Conservation (phyloP, 805 yeast genomes). For the Pichia heedii region DNA sequence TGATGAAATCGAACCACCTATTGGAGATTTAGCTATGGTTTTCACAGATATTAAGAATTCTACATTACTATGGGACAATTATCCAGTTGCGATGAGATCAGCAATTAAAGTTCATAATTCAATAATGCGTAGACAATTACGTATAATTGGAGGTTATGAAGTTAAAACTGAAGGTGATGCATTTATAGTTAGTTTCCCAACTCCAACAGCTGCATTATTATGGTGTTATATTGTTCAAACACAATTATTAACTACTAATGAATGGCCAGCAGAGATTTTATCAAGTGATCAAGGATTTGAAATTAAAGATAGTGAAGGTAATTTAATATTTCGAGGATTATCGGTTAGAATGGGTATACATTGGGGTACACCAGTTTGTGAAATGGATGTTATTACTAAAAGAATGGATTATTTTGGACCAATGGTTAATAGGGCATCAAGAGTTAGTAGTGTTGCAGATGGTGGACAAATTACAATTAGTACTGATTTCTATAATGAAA, state of each 20-base stretch:
- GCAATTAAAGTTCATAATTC: constrained; percentile 93
- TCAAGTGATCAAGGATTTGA: constrained; percentile 79
- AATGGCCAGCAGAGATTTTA: constrained; percentile 93
- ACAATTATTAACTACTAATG: constrained; percentile 64
- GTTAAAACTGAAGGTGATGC: constrained; percentile 99
- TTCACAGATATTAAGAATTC: constrained; percentile 96
- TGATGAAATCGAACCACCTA: constrained; percentile 89
- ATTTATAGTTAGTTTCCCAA: constrained; percentile 93
- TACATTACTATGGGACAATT: constrained; percentile 86
- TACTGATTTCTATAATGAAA: constrained; percentile 69
- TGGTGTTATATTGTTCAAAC: constrained; percentile 95
- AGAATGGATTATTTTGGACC: constrained; percentile 99
- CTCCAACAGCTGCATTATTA: constrained; percentile 78
- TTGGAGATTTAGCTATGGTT: constrained; percentile 89
- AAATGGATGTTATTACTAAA: constrained; percentile 85
- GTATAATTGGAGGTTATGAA: constrained; percentile 94
- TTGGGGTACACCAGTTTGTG: constrained; percentile 97
- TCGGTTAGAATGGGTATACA: constrained; percentile 98
- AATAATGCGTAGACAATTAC: constrained; percentile 85
- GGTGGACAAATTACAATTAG: constrained; percentile 96
- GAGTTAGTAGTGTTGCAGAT: constrained; percentile 91
- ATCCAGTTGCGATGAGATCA: constrained; percentile 90
- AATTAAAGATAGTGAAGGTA: constrained; percentile 51
- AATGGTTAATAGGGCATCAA: constrained; percentile 90
- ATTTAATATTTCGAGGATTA: constrained; percentile 70